Conservation (phyloP, 2,329 filamentous ascomycete genomes). For the Colletotrichum sp. region DNA sequence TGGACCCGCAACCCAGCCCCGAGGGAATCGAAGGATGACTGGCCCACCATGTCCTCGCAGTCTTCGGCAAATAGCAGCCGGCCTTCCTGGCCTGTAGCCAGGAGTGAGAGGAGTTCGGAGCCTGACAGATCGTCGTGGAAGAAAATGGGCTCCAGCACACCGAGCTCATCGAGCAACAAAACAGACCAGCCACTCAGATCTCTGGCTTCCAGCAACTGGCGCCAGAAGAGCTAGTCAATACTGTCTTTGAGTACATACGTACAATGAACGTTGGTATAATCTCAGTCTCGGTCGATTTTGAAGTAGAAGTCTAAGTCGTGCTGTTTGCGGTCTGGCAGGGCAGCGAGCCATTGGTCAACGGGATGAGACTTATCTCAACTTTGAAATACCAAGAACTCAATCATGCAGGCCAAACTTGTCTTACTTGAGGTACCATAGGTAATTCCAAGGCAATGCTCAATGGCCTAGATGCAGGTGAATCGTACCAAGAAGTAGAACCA, state of each 20-base stretch:
- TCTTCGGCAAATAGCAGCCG: not conserved
- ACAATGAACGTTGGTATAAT: accelerated
- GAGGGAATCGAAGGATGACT: not conserved
- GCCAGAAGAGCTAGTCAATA: not conserved
- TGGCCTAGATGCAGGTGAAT: not conserved
- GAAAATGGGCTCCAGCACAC: not conserved
- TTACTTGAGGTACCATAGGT: accelerated
- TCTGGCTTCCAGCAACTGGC: slow-evolving; percentile 4
- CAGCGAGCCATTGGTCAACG: accelerated
- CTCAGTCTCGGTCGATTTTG: not conserved
- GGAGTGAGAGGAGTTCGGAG: accelerated
- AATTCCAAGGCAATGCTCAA: not conserved
- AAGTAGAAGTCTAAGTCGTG: not conserved
- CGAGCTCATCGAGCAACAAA: not conserved
- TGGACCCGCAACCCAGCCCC: not conserved
- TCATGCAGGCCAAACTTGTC: not conserved
- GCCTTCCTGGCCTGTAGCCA: not conserved
- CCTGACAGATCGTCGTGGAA: not conserved
- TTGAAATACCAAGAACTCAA: not conserved
- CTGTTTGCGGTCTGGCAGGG: not conserved
- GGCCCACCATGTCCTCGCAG: not conserved
- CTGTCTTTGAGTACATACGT: not conserved
- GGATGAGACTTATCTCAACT: not conserved
- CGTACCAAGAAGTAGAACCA: not conserved
- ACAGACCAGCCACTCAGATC: not conserved